Percentiles rank a stretch among this genome's conserved stretches.
phyloP scores from a whole-genome alignment of 2,329 filamentous ascomycete species.

The Colletotrichum tanaceti region DNA sequence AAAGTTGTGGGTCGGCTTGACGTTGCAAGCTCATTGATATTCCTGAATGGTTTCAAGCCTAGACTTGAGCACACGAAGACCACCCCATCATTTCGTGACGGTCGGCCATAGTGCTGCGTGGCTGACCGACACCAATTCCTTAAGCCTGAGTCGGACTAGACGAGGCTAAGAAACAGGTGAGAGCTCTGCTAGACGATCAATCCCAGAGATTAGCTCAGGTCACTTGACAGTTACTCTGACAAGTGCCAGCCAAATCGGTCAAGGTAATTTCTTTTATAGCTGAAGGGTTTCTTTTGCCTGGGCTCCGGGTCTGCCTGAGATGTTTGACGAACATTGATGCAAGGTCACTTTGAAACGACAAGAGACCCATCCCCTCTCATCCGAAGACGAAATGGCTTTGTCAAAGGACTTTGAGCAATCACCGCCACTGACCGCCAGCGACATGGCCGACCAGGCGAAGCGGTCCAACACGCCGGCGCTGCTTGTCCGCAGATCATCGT shows the following conservation, averaged over 20 bases:
- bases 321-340: background rate
- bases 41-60: slow-evolving; percentile 15
- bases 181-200: slow-evolving; percentile 28
- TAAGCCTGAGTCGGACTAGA: slow-evolving; percentile 19
- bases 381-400: slow-evolving; percentile 10
- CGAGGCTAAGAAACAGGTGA: slow-evolving; percentile 19
- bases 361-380: background rate
- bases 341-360: background rate
- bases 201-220: slow-evolving; percentile 30
- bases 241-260: slow-evolving; percentile 8
- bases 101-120: slow-evolving; percentile 23
- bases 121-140: slow-evolving; percentile 22
- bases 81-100: slow-evolving; percentile 18
- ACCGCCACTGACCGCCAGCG: slow-evolving; percentile 30
- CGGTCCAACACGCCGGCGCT: slow-evolving; percentile 35
- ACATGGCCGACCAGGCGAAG: slow-evolving; percentile 34
- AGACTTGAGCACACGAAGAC: slow-evolving; percentile 14
- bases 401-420: slow-evolving; percentile 32
- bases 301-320: background rate
- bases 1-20: slow-evolving; percentile 16
- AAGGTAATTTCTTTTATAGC: slow-evolving; percentile 16
- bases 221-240: slow-evolving; percentile 28
- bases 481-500: slow-evolving; percentile 32
- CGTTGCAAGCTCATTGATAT: slow-evolving; percentile 36
- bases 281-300: background rate